These are phyloP conservation scores for Candolleomyces eurysporus DNA, from an alignment of 768 basidiomycete species.

Conservation along the genomic window DNA sequence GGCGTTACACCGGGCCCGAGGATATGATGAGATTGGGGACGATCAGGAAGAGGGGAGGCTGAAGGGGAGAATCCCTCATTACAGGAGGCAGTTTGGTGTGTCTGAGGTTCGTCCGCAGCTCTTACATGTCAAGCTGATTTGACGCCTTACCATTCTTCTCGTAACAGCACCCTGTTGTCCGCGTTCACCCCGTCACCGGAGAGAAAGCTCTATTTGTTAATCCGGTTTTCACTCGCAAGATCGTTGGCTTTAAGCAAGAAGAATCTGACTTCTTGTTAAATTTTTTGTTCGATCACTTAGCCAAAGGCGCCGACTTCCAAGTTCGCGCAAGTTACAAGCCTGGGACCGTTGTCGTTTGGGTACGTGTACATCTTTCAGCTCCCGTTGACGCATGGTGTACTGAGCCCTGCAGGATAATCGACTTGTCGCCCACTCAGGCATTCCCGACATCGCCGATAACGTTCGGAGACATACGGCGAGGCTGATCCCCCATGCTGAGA, in stretches of 20 bases:
- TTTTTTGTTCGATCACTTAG: conserved; percentile 22
- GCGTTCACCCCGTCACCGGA: conserved; percentile 26
- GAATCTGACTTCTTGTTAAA: conserved; percentile 21
- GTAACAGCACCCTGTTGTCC: conserved; percentile 22
- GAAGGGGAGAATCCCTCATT: no score
- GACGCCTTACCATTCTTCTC: no score
- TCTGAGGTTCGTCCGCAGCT: conserved; percentile 4
- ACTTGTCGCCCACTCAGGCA: not conserved
- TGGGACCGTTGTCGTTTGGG: conserved; percentile 17
- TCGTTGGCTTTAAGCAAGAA: conserved; percentile 24
- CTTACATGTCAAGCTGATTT: no score
- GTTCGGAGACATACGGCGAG: not conserved
- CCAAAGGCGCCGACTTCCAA: conserved; percentile 24
- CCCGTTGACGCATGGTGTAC: no score
- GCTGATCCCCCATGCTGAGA: not conserved
- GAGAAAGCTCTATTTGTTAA: conserved; percentile 26
- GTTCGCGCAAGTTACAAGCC: conserved; percentile 24
- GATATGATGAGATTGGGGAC: conserved; percentile 21
- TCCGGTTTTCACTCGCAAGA: conserved; percentile 23
- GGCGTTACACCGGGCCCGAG: conserved; percentile 23
- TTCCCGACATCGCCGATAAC: not conserved
- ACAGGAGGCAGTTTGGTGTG: conserved; percentile 7
- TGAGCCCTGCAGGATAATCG: no score
- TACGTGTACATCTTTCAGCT: not conserved
- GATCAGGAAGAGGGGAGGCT: no score